Base-by-base conservation (phyloP, 2,329 filamentous ascomycete species). In the Endothia cerciana region DNA sequence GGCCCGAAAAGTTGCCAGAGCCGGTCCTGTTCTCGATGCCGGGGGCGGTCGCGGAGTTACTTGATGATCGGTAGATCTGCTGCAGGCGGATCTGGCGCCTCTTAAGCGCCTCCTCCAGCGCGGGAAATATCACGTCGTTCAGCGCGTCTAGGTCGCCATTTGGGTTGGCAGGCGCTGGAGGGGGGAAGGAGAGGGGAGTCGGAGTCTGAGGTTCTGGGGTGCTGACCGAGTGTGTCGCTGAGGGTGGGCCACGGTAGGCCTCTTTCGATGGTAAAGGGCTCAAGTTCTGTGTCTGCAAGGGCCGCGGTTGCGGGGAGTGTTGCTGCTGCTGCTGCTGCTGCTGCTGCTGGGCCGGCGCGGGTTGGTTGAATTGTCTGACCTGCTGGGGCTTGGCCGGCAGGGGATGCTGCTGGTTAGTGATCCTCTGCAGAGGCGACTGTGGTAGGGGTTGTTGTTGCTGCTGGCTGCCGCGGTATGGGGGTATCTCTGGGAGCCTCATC, bases 111-210 rank as follows among this genome's bases (percentile, higher is more conserved):
- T 95, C 91, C 77, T 97, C 93, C 1, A 99, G 85, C 1, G 95
- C 94, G 0, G 95, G 95, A 69, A 98, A 89, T 45, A 99, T 92
- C 60, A 99, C 94, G 71, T 94, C 92, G 73, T 91, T 92, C 1
- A 97, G 84, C 2, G 94, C 93, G 62, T 96, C 95, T 28, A 97
- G 85, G 65, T 96, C 91, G 15, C 86, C 88, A 64, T 87, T 86
- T 30, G 85, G 78, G 68, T 86, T 87, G 2, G 83, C 74, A 0
- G 87, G 85, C 1, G 86, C 82, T 7, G 83, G 83, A 30, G 83
- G 81, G 3, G 87, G 87, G 72, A 88, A 88, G 2, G 84, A 79
- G 13, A 82, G 79, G 4, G 69, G 70, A 5, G 70, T 66, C 2
- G 59, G 66, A 1, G 64, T 66, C 19, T 64, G 65, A 2, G 69